Base-by-base conservation (phyloP, 2,329 filamentous ascomycete genomes). In the Pyrenochaeta sp. region DNA sequence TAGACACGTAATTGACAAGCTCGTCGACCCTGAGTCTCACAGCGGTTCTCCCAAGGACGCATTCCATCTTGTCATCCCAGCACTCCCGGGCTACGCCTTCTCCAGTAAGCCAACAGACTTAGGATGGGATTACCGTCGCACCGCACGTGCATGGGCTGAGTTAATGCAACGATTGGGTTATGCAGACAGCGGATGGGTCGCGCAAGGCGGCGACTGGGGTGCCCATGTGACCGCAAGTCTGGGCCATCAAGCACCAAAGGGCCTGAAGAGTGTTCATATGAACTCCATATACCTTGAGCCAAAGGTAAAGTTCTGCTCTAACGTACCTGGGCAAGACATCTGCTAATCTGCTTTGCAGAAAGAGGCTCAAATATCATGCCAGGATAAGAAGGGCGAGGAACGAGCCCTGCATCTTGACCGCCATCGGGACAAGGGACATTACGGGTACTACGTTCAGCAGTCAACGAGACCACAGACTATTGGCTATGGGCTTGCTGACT, bases 401-500 rank as follows among this genome's bases (percentile, higher is more conserved):
- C 39, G 39, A 42, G 39, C 39, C 39, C 19, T 42, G 39, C 39
- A 42, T 22, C 10, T 22, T 22, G 39, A 42, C n/a, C 39, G 22
- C n/a, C 39, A 42, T 42, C 39, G 39, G 39, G 39, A 42, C 39
- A 42, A 24, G 22, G 39, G 39, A 24, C 39, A 42, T 42, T 42
- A 42, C 39, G 86, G 85, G 4, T 91, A 91, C 72, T 81, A 83
- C 65, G 52, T 80, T 2, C 77, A 83, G 62, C 88, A 91, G 66
- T 78, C 78, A 15, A 91, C 90, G 0, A 87, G 88, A 56, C 90
- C 91, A 0, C 86, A 90, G 52, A 93, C 90, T 0, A 66, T 93
- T 0, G 89, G 88, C 0, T 91, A 91, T 68, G 86, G 80, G 0
- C 78, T 93, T 2, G 81, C 84, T 1, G 90, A 93, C 72, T 88